These are phyloP conservation scores for Ustilago curta DNA, from an alignment of 1,284 basidiomycete genomes.

Conservation along the genomic window DNA sequence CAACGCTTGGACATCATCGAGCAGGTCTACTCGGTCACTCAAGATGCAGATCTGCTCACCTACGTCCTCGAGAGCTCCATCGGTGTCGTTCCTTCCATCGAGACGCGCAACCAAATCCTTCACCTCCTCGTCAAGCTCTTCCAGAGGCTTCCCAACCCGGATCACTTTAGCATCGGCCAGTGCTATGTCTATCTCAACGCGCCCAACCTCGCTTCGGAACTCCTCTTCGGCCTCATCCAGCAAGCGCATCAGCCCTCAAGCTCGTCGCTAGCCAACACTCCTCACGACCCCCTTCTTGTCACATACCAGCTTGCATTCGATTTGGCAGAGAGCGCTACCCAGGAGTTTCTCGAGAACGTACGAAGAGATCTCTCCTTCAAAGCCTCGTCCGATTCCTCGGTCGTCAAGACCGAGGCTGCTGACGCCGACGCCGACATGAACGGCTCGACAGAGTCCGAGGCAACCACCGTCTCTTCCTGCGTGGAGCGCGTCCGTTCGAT, in stretches of 20 bases:
- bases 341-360: slow-evolving; percentile 68
- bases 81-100: slow-evolving; percentile 59
- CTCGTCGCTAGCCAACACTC: slow-evolving; percentile 58
- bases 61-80: slow-evolving; percentile 68
- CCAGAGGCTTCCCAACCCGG: slow-evolving; percentile 63
- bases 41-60: slow-evolving; percentile 61
- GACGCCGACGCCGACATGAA: slow-evolving; percentile 53
- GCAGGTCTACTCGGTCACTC: slow-evolving; percentile 61
- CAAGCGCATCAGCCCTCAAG: slow-evolving; percentile 57
- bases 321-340: slow-evolving; percentile 69
- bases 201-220: slow-evolving; percentile 58
- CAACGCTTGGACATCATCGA: slow-evolving; percentile 66
- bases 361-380: slow-evolving; percentile 53
- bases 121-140: slow-evolving; percentile 68
- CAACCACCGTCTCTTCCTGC: slow-evolving; percentile 45
- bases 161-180: slow-evolving; percentile 68
- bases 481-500: slow-evolving; percentile 61
- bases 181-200: slow-evolving; percentile 69
- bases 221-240: slow-evolving; percentile 62
- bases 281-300: slow-evolving; percentile 62
- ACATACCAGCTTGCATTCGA: slow-evolving; percentile 69
- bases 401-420: slow-evolving; percentile 25
- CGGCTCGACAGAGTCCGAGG: slow-evolving; percentile 29
- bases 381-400: slow-evolving; percentile 14
- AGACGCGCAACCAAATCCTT: slow-evolving; percentile 63